These are phyloP conservation scores for Kalmusia sp. DNA, from an alignment of 2,329 filamentous ascomycete species.

Conservation along the genomic window DNA sequence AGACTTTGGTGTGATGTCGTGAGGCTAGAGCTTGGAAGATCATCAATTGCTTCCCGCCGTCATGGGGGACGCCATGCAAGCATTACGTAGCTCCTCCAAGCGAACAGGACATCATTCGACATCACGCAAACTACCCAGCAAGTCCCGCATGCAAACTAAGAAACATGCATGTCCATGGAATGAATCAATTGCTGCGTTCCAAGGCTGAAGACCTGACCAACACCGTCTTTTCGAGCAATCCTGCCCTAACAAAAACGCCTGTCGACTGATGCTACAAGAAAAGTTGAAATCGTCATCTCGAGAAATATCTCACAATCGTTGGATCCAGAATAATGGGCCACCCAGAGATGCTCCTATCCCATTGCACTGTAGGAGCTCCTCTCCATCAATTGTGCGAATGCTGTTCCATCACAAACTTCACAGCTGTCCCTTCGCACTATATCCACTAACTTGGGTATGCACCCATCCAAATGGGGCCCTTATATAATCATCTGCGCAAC, in stretches of 20 bases:
- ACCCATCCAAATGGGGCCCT: too few relatives aligned
- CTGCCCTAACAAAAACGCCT: slow-evolving; percentile 36
- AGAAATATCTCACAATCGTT: neutral
- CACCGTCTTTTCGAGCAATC: slow-evolving; percentile 5
- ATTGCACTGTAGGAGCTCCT: neutral
- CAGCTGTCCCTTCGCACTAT: neutral
- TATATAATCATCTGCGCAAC: slow-evolving; percentile 96
- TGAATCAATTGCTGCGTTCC: slow-evolving; percentile 8
- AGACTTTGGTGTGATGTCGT: neutral
- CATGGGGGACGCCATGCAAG: neutral
- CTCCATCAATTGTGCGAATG: too few relatives aligned
- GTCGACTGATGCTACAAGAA: slow-evolving; percentile 36
- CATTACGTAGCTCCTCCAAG: neutral
- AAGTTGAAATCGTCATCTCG: slow-evolving; percentile 10
- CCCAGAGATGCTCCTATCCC: neutral
- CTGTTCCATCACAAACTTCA: neutral
- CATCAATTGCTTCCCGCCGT: slow-evolving; percentile 3
- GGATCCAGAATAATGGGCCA: neutral
- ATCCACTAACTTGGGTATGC: too few relatives aligned
- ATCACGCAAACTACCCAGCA: neutral
- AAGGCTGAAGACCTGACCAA: neutral
- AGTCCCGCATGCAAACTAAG: neutral
- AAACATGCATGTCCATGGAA: neutral
- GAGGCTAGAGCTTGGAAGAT: slow-evolving; percentile 1
- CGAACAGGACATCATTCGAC: slow-evolving; percentile 1